These are phyloP conservation scores for Phytophthora hibernalis DNA, from an alignment of 352 stramenopile species.

Conservation along the genomic window DNA sequence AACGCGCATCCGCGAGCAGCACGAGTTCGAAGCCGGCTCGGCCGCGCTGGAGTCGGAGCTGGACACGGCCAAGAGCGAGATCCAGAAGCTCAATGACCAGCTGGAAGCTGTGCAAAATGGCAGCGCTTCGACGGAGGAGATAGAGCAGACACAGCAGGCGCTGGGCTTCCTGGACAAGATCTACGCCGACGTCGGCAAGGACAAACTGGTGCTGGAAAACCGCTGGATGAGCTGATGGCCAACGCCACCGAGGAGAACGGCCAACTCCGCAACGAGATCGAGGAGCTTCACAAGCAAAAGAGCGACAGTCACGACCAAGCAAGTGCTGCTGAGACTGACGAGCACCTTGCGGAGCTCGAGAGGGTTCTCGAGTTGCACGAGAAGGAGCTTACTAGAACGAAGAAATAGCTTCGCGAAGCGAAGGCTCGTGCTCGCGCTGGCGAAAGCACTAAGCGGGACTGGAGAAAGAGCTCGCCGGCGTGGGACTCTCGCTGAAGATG, in stretches of 20 bases:
- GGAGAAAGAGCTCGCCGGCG: conserved; percentile 33
- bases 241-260: conserved; percentile 61
- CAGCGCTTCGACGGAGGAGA: conserved; percentile 15
- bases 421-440: conserved; percentile 19
- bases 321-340: conserved; percentile 18
- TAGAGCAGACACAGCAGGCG: conserved; percentile 23
- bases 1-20: conserved; percentile 43
- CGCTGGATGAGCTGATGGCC: conserved; percentile 55
- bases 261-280: conserved; percentile 47
- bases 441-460: conserved; percentile 17
- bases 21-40: conserved; percentile 43
- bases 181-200: conserved; percentile 81
- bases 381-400: conserved; percentile 26
- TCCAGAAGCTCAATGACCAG: conserved; percentile 40
- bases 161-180: conserved; percentile 80
- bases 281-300: conserved; percentile 33
- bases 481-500: conserved; percentile 39
- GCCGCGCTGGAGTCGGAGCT: conserved; percentile 49
- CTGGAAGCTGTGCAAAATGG: conserved; percentile 38
- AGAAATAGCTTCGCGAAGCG: conserved; percentile 37
- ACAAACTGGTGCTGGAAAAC: conserved; percentile 75
- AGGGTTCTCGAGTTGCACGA: conserved; percentile 27
- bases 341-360: conserved; percentile 30
- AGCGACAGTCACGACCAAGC: conserved; percentile 12
- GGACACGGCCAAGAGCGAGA: conserved; percentile 41